A percentile compares a stretch with the other conserved stretches of the same genome.
These are phyloP conservation scores for Phytophthora meadii DNA, from an alignment of 352 stramenopile species.

Conservation along the genomic window DNA sequence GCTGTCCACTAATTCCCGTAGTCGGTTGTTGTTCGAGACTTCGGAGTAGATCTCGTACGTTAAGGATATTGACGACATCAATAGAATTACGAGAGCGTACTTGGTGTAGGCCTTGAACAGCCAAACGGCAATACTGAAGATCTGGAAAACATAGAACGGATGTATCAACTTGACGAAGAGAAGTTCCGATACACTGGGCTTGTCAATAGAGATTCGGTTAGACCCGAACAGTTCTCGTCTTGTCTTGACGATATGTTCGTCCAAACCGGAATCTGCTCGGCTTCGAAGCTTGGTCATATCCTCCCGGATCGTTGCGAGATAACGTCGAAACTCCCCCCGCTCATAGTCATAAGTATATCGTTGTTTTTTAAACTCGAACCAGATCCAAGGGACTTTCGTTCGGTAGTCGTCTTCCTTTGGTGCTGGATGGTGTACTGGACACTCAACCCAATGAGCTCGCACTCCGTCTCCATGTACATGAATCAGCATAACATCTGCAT, in stretches of 20 bases:
- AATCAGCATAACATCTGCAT: slow-evolving; percentile 61
- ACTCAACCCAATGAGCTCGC: slow-evolving; percentile 52
- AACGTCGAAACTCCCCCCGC: slow-evolving; percentile 57
- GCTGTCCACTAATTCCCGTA: slow-evolving; percentile 51
- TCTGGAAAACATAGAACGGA: slow-evolving; percentile 71
- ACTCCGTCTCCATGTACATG: slow-evolving; percentile 48
- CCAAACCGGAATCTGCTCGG: neutral
- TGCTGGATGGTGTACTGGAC: slow-evolving; percentile 26
- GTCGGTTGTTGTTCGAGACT: slow-evolving; percentile 48
- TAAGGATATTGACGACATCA: slow-evolving; percentile 48
- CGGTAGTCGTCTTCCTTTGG: too few species aligned
- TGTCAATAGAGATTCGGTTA: slow-evolving; percentile 55
- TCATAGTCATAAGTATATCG: slow-evolving; percentile 68
- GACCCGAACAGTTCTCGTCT: slow-evolving; percentile 46
- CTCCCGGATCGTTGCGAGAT: slow-evolving; percentile 45
- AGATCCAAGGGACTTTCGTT: slow-evolving; percentile 39
- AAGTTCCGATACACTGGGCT: slow-evolving; percentile 40
- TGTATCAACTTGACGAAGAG: slow-evolving; percentile 66
- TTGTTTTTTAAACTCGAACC: slow-evolving; percentile 79
- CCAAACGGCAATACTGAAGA: slow-evolving; percentile 63
- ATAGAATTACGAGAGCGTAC: slow-evolving; percentile 55
- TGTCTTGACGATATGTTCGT: neutral
- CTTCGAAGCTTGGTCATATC: slow-evolving; percentile 19
- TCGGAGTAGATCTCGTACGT: slow-evolving; percentile 60
- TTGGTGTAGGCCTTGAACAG: slow-evolving; percentile 49